Evolutionary conservation across 2,329 filamentous ascomycete species (phyloP), one percentile per base, ranked within the genome.

Genomic region (Fusarium nisikadoi): DNA sequence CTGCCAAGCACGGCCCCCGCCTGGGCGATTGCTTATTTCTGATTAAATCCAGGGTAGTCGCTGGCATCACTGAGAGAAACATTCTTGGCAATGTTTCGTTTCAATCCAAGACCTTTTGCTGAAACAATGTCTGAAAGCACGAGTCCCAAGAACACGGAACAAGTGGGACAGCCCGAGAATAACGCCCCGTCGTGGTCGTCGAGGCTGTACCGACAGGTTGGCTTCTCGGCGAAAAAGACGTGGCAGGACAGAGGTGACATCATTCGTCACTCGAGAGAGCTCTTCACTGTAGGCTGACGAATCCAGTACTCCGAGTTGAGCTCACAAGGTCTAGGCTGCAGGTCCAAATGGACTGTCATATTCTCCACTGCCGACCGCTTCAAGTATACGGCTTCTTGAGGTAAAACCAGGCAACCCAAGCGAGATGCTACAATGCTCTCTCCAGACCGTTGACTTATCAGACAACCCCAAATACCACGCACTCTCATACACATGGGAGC

Each of bases 281-380:
- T 58, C 20, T 25, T 58, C 20, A 52, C 43, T 14, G 55, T 58
- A 8, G 2, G 55, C 39, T 8, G 4, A 35, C 5, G 5, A 9
- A 20, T 27, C 6, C 13, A 27, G 0, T 2, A 11, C 2, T 14
- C 11, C 0, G 5, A 4, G 4, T 8, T 17, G 4, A 14, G 1
- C 46, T 52, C 47, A 36, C 5, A 8, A 20, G 4, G 0, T 17
- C 6, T 6, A 58, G 55, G 25, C 43, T 12, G 43, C 33, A 0
- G 14, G 14, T 1, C 31, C 16, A 23, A 33, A 23, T 27, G 43
- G 55, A 2, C 25, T 52, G 0, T 11, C 42, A 14, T 58, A 58
- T 4, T 20, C 43, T 3, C 4, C 17, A 13, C 20, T 58, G 1
- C 17, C 55, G 1, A 52, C 43, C 1, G 0, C 43, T 2, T 58